These are phyloP conservation scores for Stagonosporopsis cucurbitacearum DNA, from an alignment of 2,329 filamentous ascomycete species.

Conservation along the genomic window DNA sequence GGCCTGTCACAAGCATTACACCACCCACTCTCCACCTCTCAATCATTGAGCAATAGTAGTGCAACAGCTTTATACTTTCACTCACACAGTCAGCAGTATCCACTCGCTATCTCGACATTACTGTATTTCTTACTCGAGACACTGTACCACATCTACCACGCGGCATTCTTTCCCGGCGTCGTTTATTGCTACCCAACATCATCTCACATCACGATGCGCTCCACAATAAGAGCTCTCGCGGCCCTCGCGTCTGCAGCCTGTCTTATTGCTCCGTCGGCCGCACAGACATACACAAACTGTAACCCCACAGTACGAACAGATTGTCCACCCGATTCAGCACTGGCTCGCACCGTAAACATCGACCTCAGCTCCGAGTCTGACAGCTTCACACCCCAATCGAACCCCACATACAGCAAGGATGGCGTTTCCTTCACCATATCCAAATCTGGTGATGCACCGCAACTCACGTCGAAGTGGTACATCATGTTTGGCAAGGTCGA, in stretches of 20 bases:
- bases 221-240: constrained; percentile 43
- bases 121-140: constrained; percentile 8
- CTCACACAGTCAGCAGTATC: constrained; percentile 13
- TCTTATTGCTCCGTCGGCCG: constrained; percentile 49
- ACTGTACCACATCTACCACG: constrained; percentile 15
- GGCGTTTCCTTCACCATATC: constrained; percentile 83
- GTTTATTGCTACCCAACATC: constrained; percentile 1
- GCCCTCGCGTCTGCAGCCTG: constrained; percentile 50
- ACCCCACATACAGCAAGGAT: constrained; percentile 74
- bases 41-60: neutral
- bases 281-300: constrained; percentile 64
- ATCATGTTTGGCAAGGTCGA: constrained; percentile 98
- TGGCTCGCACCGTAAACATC: constrained; percentile 81
- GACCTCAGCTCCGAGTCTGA: constrained; percentile 82
- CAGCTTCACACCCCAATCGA: constrained; percentile 75
- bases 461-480: constrained; percentile 90
- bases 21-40: constrained; percentile 27
- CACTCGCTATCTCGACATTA: constrained; percentile 14
- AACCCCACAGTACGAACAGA: constrained; percentile 61
- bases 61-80: constrained; percentile 4
- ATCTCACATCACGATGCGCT: constrained; percentile 40
- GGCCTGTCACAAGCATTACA: constrained; percentile 29
- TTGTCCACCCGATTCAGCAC: constrained; percentile 78
- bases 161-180: constrained; percentile 9
- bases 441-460: constrained; percentile 80